Evolutionary conservation across 768 basidiomycete genomes (phyloP), one percentile per base, ranked within the genome.

Genomic region (Boletus rubescentipes): DNA sequence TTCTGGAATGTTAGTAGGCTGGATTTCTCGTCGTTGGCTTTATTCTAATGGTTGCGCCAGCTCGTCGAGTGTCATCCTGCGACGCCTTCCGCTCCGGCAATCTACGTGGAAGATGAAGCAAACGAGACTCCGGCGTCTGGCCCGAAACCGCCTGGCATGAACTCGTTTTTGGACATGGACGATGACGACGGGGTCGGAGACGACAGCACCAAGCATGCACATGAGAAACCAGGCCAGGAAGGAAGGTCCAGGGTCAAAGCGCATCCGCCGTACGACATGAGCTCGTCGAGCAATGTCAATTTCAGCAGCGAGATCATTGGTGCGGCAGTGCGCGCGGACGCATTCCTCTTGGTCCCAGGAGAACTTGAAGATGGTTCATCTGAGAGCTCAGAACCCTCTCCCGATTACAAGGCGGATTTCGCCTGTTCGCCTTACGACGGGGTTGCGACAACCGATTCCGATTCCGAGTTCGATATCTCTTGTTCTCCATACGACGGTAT

Each of bases 21-120:
- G 1, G 5, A 16, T 14, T 26, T 41, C 10, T 1, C 20, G 0
- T 12, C 9, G 10, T 7, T 4, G 5, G 16, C 31, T 10, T 11
- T 36, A 9, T n/a, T 5, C 15, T 49, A 9, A 55, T 15, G 14
- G 8, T 41, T 4, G 1, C 10, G 4, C 1, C 29, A 65, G 64
- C 16, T 47, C 5, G 57, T 67, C 0, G 59, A 65, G 0, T 58
- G 20, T 43, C 50, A 61, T 40, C 45, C 61, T 20, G 52, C 35
- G 18, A 67, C 58, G 14, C 12, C 52, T 39, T 56, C 39, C 30
- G 12, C 61, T 6, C 64, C 56, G 2, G 46, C 61, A 12, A 65
- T 66, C 7, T 48, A 21, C 31, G 61, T 65, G 39, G 64, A 65
- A 44, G 50, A 58, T 11, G 64, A 66, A 49, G 49, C 47, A 2